phyloP scores from a whole-genome alignment of 768 basidiomycete genomes.

The Multifurca ochricompacta region DNA sequence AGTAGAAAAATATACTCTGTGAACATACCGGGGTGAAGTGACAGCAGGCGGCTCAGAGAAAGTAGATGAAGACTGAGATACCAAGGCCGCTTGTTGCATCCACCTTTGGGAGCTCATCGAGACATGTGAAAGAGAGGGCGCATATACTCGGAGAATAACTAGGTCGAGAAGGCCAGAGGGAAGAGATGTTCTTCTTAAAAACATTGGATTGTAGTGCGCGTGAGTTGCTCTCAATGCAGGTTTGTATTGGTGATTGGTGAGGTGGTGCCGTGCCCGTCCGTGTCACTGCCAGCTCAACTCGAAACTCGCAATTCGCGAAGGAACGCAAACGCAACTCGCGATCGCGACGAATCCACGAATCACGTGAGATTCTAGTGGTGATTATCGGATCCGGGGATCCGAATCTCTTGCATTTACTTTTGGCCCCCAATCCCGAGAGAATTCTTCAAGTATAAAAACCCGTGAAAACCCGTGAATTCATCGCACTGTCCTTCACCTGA shows the following conservation, averaged over 20 bases:
- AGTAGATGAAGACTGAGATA: background rate
- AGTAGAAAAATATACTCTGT: too few relatives aligned
- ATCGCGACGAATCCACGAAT: too few relatives aligned
- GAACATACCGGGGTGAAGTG: background rate
- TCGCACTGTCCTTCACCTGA: conserved; percentile 1
- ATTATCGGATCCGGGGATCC: conserved; percentile 9
- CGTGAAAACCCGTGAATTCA: too few relatives aligned
- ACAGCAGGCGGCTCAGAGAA: background rate
- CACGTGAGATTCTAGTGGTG: background rate
- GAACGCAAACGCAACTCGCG: too few relatives aligned
- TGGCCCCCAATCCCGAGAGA: too few relatives aligned
- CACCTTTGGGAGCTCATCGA: background rate
- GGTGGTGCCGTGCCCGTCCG: too few relatives aligned
- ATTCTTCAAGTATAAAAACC: background rate
- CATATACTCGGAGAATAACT: background rate
- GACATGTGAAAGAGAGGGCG: background rate
- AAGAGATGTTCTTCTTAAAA: background rate
- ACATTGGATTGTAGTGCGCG: too few relatives aligned
- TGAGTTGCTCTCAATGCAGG: too few relatives aligned
- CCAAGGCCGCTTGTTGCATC: background rate
- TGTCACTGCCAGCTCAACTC: too few relatives aligned
- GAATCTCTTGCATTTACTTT: too few relatives aligned
- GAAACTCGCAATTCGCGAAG: too few relatives aligned
- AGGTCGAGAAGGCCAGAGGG: background rate
- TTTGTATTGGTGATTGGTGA: too few relatives aligned